Evolutionary conservation across 345 rosid genomes (phyloP).

Genomic region (Hevea brasiliensis): DNA sequence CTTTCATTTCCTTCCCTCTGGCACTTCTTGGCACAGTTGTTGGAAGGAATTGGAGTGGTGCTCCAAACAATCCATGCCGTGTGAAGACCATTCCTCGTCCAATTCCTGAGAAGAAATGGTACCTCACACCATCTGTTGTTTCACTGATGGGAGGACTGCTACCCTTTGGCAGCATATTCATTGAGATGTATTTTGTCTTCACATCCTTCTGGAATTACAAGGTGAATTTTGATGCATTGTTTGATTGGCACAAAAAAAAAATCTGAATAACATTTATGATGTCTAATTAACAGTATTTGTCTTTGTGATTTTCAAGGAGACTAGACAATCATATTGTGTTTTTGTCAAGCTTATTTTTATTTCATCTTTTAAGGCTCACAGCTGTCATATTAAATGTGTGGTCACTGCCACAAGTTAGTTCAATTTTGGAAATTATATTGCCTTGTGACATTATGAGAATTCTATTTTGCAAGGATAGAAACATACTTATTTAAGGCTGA

Average conservation of each 20-base stretch:
- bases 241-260: not conserved
- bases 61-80: conserved; percentile 94
- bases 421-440: too few relatives aligned
- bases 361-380: not conserved
- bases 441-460: not conserved
- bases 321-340: not conserved
- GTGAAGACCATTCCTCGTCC: conserved; percentile 97
- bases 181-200: conserved; percentile 96
- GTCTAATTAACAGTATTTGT: not conserved
- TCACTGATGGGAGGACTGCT: conserved; percentile 91
- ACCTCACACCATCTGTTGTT: conserved; percentile 86
- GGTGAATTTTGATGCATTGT: conserved; percentile 41
- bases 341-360: not conserved
- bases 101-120: conserved; percentile 96
- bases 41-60: conserved; percentile 94
- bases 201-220: conserved; percentile 98
- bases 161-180: conserved; percentile 95
- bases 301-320: not conserved
- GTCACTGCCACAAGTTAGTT: too few relatives aligned
- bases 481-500: not conserved
- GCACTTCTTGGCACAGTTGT: conserved; percentile 94
- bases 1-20: conserved; percentile 87
- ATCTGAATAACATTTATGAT: not conserved
- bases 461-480: not conserved
- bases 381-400: not conserved